These are phyloP conservation scores for Pleurotus giganteus DNA, from an alignment of 768 basidiomycete species.

Conservation along the genomic window DNA sequence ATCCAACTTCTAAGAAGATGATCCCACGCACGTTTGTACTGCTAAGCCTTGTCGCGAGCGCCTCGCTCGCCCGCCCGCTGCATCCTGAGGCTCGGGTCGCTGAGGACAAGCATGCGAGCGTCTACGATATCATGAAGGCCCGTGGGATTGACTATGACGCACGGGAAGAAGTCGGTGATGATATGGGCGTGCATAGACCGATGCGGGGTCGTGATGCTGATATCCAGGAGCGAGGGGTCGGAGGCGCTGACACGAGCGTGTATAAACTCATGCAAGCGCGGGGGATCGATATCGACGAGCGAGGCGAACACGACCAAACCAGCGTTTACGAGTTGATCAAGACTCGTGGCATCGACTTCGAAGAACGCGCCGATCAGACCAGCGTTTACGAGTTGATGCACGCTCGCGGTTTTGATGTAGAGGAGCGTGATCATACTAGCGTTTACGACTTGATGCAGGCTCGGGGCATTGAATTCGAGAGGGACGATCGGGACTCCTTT, in stretches of 20 bases:
- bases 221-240: background rate
- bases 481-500: background rate
- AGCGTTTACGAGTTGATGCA: background rate
- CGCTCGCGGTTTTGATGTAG: background rate
- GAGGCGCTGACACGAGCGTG: background rate
- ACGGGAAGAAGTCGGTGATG: background rate
- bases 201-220: background rate
- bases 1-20: background rate
- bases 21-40: background rate
- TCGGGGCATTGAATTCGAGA: background rate
- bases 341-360: background rate
- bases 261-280: background rate
- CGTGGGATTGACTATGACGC: background rate
- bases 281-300: background rate
- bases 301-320: background rate
- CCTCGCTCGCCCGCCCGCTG: background rate
- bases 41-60: background rate
- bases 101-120: background rate
- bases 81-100: background rate
- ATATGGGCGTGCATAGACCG: too few relatives aligned
- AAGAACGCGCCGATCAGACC: background rate
- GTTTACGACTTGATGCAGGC: background rate
- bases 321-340: background rate
- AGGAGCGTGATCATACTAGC: background rate
- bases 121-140: background rate